Evolutionary conservation across 2,329 filamentous ascomycete genomes (phyloP), one percentile per base, ranked within the genome.

Genomic region (Venturia aucupariae): DNA sequence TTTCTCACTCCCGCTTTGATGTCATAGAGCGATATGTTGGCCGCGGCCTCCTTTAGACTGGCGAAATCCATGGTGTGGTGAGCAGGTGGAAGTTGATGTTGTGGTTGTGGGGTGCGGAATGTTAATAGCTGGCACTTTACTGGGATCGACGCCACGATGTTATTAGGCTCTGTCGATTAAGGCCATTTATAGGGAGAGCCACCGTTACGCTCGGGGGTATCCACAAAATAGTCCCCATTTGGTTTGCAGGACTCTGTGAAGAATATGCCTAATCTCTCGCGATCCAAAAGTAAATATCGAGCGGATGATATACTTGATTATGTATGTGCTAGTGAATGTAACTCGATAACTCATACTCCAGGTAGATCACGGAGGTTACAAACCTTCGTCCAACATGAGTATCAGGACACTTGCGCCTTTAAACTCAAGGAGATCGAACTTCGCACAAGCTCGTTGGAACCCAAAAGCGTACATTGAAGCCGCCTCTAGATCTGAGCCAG

Each of bases 1-100:
- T 97, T 96, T 70, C 92, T 88, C 71, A 97, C 91, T 68, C 92
- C 90, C 64, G 92, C 92, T 81, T 97, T 97, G 80, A 97, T 75
- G 78, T 97, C 92, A 81, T 97, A 97, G 76, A 97, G 83, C 72
- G 90, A 90, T 83, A 97, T 82, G 80, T 94, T 95, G 80, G 88
- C 88, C 77, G 96, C 91, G 78, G 90, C 87, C 71, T 90, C 90
- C 77, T 90, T 93, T 64, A 97, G 77, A 73, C 83, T 90, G 78
- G 87, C 88, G 75, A 95, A 83, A 82, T 97, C 90, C 92, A 96
- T 96, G 51, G 13, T 35, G 51, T 22, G 46, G 46, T 30, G 46
- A 24, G 8, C 4, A 35, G 19, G 17, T 8, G 17, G 15, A 19
- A 57, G 30, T 57, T 57, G 51, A 35, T n/a, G 51, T 35, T 8